Percentiles rank a stretch among this genome's conserved stretches.
Evolutionary conservation across 495 filamentous ascomycete genomes (phyloP).

Genomic region (Parathielavia hyrcaniae): DNA sequence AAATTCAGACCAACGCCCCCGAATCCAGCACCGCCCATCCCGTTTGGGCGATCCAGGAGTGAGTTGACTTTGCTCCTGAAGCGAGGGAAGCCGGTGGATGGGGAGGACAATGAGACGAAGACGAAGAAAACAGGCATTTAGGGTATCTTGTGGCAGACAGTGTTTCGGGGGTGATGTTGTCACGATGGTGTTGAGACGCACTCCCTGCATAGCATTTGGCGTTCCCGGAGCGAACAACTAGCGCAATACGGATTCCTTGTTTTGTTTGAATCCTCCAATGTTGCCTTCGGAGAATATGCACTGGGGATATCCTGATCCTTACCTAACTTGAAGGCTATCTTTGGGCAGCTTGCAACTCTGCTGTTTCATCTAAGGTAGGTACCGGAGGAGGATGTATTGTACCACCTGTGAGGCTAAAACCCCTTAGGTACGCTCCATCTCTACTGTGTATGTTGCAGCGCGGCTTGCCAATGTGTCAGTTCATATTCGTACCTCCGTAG

Average conservation of each 20-base stretch:
- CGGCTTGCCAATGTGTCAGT: too few species aligned
- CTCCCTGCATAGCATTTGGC: conserved; percentile 5
- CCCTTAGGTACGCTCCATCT: too few species aligned
- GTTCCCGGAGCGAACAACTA: background rate
- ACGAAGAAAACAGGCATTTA: too few species aligned
- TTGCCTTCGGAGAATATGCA: too few species aligned
- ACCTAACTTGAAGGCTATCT: too few species aligned
- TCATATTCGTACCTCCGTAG: too few species aligned
- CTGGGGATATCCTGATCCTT: too few species aligned
- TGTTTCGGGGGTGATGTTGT: background rate
- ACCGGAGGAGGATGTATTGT: too few species aligned
- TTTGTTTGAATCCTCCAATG: background rate
- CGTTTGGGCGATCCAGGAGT: conserved; percentile 45
- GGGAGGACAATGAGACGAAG: background rate
- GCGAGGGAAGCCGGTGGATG: conserved; percentile 28
- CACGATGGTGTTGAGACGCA: background rate
- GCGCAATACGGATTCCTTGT: background rate
- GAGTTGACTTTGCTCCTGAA: conserved; percentile 47
- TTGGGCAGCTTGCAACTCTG: too few species aligned
- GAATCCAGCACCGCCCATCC: conserved; percentile 30
- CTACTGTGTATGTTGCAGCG: too few species aligned
- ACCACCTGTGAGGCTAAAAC: too few species aligned
- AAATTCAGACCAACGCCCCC: conserved; percentile 38
- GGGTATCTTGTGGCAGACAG: background rate
- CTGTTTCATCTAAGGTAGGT: too few species aligned